Conservation (phyloP, 208 protist species). For the Novymonas esmeraldas region DNA sequence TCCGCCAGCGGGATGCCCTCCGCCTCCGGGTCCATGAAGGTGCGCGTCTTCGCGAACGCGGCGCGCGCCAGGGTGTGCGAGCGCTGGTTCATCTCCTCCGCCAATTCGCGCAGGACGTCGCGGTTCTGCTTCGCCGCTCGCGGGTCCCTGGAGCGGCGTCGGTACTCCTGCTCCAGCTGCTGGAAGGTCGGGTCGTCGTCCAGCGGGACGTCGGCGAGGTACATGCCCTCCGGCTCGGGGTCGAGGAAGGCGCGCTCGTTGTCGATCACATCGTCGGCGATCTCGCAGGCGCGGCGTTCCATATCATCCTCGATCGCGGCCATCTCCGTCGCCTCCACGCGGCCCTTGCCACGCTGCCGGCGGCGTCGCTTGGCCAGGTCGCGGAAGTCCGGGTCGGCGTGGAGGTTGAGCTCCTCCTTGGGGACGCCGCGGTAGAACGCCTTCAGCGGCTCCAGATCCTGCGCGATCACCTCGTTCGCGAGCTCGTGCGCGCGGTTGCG, state of each 20-base stretch:
- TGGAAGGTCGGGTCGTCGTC: constrained; percentile 74
- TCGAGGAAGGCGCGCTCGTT: constrained; percentile 80
- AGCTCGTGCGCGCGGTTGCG: constrained; percentile 53
- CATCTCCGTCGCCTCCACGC: constrained; percentile 54
- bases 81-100: constrained; percentile 72
- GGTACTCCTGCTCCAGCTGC: constrained; percentile 79
- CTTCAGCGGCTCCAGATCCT: constrained; percentile 61
- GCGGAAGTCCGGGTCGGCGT: constrained; percentile 62
- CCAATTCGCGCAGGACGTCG: constrained; percentile 68
- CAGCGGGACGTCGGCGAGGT: constrained; percentile 73
- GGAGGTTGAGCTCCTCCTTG: constrained; percentile 70
- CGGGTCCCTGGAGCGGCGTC: constrained; percentile 57
- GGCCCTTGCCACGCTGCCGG: constrained; percentile 26
- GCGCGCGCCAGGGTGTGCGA: constrained; percentile 66
- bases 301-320: constrained; percentile 75
- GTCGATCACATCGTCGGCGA: constrained; percentile 78
- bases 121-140: constrained; percentile 58
- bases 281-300: constrained; percentile 70
- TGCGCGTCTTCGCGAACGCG: constrained; percentile 67
- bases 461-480: constrained; percentile 56
- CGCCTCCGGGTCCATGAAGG: constrained; percentile 73
- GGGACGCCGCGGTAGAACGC: constrained; percentile 68
- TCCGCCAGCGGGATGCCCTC: constrained; percentile 74
- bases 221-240: constrained; percentile 84
- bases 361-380: constrained; percentile 56